These are phyloP conservation scores for Salvia hispanica DNA, from an alignment of 257 asterid species.

Conservation along the genomic window DNA sequence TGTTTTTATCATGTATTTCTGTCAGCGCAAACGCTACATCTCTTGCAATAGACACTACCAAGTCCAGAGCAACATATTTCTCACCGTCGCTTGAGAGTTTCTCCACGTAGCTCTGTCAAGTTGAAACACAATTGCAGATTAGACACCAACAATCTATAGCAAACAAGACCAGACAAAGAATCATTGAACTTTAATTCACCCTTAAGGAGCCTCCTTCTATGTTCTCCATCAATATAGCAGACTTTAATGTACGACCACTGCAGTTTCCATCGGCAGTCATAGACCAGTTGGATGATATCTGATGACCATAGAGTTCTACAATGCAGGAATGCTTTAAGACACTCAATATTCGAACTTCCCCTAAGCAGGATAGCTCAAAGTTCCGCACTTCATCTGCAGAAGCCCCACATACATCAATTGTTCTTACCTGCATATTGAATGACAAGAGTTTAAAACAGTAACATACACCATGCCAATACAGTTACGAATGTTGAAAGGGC, in stretches of 20 bases:
- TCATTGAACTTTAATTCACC: conserved; percentile 43
- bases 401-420: conserved; percentile 56
- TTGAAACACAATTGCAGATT: not conserved
- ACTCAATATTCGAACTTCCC: conserved; percentile 85
- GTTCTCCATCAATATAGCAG: conserved; percentile 84
- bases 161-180: conserved; percentile 25
- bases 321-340: conserved; percentile 81
- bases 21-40: conserved; percentile 74
- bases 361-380: conserved; percentile 77
- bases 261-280: conserved; percentile 51
- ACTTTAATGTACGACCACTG: conserved; percentile 58
- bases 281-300: conserved; percentile 81
- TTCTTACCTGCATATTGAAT: conserved; percentile 67
- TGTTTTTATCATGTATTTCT: conserved; percentile 67
- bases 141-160: conserved; percentile 34
- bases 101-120: conserved; percentile 65
- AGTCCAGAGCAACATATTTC: conserved; percentile 52
- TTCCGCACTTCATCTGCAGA: conserved; percentile 67
- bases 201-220: conserved; percentile 87
- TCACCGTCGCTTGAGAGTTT: conserved; percentile 56
- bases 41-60: conserved; percentile 68
- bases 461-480: not conserved
- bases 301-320: conserved; percentile 81
- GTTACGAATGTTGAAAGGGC: too few relatives aligned
- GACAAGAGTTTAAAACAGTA: not conserved